Base-by-base conservation (phyloP, 192 early-diverging fungal species). In the Gryganskiella cystojenkinii region DNA sequence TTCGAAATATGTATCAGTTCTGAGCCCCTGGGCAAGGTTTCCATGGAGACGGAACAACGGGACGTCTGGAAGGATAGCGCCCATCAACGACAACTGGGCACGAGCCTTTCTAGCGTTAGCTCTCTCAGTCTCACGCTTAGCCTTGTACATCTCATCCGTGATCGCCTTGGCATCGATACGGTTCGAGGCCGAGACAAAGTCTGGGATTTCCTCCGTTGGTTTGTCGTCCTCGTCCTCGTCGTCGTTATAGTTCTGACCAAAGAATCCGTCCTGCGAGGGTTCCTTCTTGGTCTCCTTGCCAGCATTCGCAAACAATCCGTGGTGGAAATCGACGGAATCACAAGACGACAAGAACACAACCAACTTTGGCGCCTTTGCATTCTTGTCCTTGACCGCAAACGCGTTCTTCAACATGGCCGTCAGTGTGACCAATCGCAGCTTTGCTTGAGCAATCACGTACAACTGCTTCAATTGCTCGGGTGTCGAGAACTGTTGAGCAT, bases 241-340 rank as follows among this genome's bases (percentile, higher is more conserved):
- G 11, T 75, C 80, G 52, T 79, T 72, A 27, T 74, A 87, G n/a
- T 31, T 56, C 56, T 78, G 74, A 25, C 74, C 74, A 52, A 78
- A 69, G 31, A 63, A 78, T 14, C 42, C 56, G 35, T 82, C 73
- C 69, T 76, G 70, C 56, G 82, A 43, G 11, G 11, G 40, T 25
- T 71, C 79, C 44, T 50, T 80, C 62, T 72, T 71, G 40, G 33
- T 84, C 42, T 71, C 72, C 67, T 82, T 84, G 20, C 84, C 82
- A 9, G 86, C 85, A 66, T 95, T 90, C 0, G 87, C 86, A 50
- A 99, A 87, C 46, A 96, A 49, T 82, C 92, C 92, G 75, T 93
- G 92, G 80, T 96, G 93, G 82, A 96, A 99, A 85, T 99, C 96
- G 30, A 98, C 96, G 4, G 95, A 87, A 71, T 98, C 98, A 59